Evolutionary conservation across 2,329 filamentous ascomycete species (phyloP), one percentile per base, ranked within the genome.

Genomic region (Chaetothyriales sp.): DNA sequence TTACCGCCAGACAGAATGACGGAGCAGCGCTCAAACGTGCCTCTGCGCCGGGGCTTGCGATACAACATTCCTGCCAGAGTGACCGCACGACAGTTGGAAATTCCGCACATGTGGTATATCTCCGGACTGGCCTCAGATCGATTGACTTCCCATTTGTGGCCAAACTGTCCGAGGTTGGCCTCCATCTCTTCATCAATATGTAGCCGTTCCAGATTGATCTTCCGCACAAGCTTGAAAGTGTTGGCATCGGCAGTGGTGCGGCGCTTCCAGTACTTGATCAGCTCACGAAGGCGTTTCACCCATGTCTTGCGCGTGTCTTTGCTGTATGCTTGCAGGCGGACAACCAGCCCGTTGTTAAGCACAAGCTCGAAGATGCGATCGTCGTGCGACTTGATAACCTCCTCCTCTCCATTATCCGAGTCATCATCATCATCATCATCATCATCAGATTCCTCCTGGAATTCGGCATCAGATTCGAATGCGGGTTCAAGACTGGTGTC

Each of bases 91-190:
- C 80, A 84, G 39, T 71, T 73, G 9, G 76, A 73, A 19, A 83
- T 73, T n/a, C 76, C 74, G 62, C 80, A 84, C 67, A 83, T 74
- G 62, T 84, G 80, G 67, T 81, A 83, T n/a, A 83, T 65, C 42
- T 76, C 67, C 1, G 80, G 74, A 1, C 75, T 80, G n/a, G 80
- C 78, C 57, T 75, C 74, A 1, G 78, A 76, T 55, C 79, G 74
- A 15, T 71, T 76, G 19, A 83, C 79, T 62, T 84, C 80, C 80
- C 80, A 84, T 59, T 83, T 83, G 56, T 73, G 69, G 0, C 79
- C 79, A 59, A 79, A 83, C 59, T 82, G 79, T 8, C 80, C 80
- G n/a, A 83, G 65, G 44, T 75, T 66, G 0, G 80, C 79, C 63
- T 84, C 80, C 57, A 75, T 71, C 56, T 79, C 76, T 60, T 84